Percentiles rank a stretch among this genome's conserved stretches.
These are phyloP conservation scores for Tricholoma saponaceum DNA, from an alignment of 768 basidiomycete genomes.

Conservation along the genomic window DNA sequence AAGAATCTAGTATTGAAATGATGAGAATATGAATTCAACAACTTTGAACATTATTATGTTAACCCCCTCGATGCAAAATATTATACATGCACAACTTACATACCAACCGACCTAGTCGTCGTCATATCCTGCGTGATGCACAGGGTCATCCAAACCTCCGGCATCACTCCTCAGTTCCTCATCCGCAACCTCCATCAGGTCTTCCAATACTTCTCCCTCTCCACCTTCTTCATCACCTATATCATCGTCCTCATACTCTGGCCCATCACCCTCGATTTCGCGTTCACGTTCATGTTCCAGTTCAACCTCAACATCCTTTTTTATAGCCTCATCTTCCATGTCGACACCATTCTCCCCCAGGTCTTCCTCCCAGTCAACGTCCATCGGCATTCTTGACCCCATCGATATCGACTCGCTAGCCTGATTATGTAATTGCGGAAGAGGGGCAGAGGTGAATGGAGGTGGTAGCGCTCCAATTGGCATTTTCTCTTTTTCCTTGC, in stretches of 20 bases:
- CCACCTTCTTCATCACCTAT: slow-evolving; percentile 29
- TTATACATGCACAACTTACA: background rate
- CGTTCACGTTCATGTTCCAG: slow-evolving; percentile 38
- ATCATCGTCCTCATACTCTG: slow-evolving; percentile 17
- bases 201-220: slow-evolving; percentile 28
- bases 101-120: background rate
- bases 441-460: slow-evolving; percentile 29
- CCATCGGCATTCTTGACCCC: slow-evolving; percentile 26
- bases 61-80: background rate
- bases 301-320: slow-evolving; percentile 36
- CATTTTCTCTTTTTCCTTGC: slow-evolving; percentile 37
- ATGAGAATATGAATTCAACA: too few species aligned
- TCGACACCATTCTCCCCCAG: slow-evolving; percentile 23
- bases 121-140: background rate
- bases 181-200: slow-evolving; percentile 28
- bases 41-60: too few species aligned
- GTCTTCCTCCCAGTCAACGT: slow-evolving; percentile 24
- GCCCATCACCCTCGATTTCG: slow-evolving; percentile 20
- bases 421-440: slow-evolving; percentile 5
- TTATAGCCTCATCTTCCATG: slow-evolving; percentile 29
- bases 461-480: slow-evolving; percentile 17
- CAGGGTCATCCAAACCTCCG: slow-evolving; percentile 8
- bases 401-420: slow-evolving; percentile 26
- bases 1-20: too few species aligned
- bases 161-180: slow-evolving; percentile 23